phyloP scores from a whole-genome alignment of 176 grass and related monocot species.

The Zea luxurians region DNA sequence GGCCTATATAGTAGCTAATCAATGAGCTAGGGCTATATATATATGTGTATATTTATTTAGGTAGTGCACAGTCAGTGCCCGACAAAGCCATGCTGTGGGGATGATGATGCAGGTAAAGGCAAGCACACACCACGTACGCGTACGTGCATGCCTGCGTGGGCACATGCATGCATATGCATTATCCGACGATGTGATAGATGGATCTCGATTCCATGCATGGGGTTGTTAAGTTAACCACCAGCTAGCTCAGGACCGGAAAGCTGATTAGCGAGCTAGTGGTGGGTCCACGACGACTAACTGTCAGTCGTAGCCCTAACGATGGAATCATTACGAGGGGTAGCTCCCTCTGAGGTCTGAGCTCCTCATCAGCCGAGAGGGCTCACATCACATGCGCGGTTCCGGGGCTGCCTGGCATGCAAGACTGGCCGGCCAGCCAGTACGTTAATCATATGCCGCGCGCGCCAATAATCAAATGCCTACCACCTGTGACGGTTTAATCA shows the following conservation, averaged over 20 bases:
- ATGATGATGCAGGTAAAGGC: slow-evolving; percentile 40
- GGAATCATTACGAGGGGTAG: slow-evolving; percentile 26
- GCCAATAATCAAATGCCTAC: not conserved
- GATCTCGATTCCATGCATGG: not conserved
- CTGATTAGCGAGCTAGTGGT: not conserved
- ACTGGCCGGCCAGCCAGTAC: not conserved
- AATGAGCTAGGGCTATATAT: no score
- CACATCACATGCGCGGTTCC: slow-evolving; percentile 39
- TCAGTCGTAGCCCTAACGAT: not conserved
- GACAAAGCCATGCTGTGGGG: slow-evolving; percentile 41
- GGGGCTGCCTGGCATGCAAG: slow-evolving; percentile 25
- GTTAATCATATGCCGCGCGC: no score
- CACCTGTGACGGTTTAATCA: not conserved
- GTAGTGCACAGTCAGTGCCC: slow-evolving; percentile 23
- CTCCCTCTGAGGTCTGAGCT: not conserved
- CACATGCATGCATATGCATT: not conserved
- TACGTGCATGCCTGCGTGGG: slow-evolving; percentile 21
- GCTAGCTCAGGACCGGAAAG: slow-evolving; percentile 14
- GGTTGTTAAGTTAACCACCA: slow-evolving; percentile 11
- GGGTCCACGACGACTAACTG: slow-evolving; percentile 9
- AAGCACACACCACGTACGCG: slow-evolving; percentile 6
- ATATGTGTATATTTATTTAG: no score
- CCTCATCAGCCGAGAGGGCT: not conserved
- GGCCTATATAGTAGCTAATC: not conserved
- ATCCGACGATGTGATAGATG: not conserved